Evolutionary conservation across 2,329 filamentous ascomycete genomes (phyloP), one percentile per base, ranked within the genome.

Genomic region (Hypoxylon sp.): DNA sequence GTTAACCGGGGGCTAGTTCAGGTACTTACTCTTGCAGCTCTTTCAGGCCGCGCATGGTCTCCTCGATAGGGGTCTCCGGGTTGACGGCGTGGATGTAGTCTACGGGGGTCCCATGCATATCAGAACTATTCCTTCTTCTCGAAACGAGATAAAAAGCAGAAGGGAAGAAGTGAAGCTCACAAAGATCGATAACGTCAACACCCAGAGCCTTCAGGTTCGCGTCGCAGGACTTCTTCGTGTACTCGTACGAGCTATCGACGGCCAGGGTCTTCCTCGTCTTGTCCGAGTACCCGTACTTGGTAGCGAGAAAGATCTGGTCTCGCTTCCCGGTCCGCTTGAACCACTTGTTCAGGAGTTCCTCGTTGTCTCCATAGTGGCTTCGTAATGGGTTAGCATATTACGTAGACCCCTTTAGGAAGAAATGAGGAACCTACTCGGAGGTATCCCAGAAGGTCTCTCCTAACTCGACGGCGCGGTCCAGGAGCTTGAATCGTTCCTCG

Each of bases 251-350:
- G 28, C 74, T 78, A 57, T 79, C 70, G 15, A 79, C 43, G 24
- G 55, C 67, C 10, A 66, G 64, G 7, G 55, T 60, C 24, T 53
- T 39, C 59, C 67, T 62, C 1, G 67, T 69, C 44, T 71, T 70
- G 28, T 72, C 68, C n/a, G n/a, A n/a, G 50, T 74, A 75, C 61
- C 75, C 83, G 62, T 84, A 85, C 62, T 86, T 86, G 11, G 82
- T 84, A 1, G 81, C 81, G 0, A 87, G 74, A 69, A 86, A 84
- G 63, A 86, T 81, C 47, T 84, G 72, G 19, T 81, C 67, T 0
- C 81, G 76, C 50, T 80, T 80, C 6, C 75, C 78, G 2, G 77
- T 80, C 17, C 76, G 73, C 50, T 77, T 74, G 68, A 85, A 81
- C 81, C 83, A 85, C 68, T 78, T 78, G 0, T 81, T 81, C 3